Evolutionary conservation across 2,329 filamentous ascomycete species (phyloP).

Genomic region (Endoconidiophora polonica): DNA sequence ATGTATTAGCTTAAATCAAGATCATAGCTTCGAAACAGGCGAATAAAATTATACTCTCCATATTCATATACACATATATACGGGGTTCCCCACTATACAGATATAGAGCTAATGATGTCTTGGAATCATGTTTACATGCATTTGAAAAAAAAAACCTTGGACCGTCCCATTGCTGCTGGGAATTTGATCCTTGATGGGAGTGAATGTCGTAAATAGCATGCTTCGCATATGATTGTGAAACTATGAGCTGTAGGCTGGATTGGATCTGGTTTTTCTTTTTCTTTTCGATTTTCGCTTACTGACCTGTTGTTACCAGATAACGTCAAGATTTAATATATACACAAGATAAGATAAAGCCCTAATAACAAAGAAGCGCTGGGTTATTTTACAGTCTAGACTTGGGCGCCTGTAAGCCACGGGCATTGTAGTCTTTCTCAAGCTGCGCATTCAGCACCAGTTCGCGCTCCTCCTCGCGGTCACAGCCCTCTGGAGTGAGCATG

Average conservation of each 20-base stretch:
- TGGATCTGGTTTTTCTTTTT: not conserved
- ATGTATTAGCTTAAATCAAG: too few relatives aligned
- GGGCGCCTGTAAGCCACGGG: constrained; percentile 15
- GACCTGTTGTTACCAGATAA: too few relatives aligned
- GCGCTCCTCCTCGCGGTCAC: constrained; percentile 31
- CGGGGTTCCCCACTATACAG: too few relatives aligned
- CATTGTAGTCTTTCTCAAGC: constrained; percentile 25
- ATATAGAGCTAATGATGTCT: too few relatives aligned
- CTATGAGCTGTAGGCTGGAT: not conserved
- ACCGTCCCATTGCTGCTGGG: too few relatives aligned
- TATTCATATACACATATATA: too few relatives aligned
- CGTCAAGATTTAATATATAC: constrained; percentile 5
- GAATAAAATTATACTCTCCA: too few relatives aligned
- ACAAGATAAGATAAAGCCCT: not conserved
- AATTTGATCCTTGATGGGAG: too few relatives aligned
- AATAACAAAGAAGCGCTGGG: not conserved
- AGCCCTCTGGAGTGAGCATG: constrained; percentile 35
- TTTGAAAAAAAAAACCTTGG: too few relatives aligned
- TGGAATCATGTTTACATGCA: too few relatives aligned
- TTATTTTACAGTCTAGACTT: constrained; percentile 20
- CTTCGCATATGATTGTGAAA: not conserved
- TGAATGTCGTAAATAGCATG: too few relatives aligned
- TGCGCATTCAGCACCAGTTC: constrained; percentile 30
- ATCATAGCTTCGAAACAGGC: too few relatives aligned
- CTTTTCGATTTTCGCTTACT: not conserved